Evolutionary conservation across 2,329 filamentous ascomycete species (phyloP).

Genomic region (Diplodia scrobiculata): DNA sequence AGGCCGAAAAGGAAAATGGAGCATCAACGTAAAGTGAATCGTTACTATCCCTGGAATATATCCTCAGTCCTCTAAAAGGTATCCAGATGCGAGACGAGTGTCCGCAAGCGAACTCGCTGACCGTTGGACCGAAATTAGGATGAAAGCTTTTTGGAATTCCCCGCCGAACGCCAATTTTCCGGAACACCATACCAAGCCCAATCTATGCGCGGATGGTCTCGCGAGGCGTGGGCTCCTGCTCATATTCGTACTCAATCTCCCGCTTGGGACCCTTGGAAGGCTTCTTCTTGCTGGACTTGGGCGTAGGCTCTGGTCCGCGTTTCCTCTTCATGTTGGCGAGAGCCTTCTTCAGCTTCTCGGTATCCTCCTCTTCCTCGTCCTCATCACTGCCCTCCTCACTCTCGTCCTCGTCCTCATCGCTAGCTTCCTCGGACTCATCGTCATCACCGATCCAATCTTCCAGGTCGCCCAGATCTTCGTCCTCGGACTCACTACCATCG

Average conservation of each 20-base stretch:
- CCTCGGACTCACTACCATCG: conserved; percentile 72
- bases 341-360: conserved; percentile 60
- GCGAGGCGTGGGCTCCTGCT: conserved; percentile 57
- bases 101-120: not conserved
- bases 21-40: not conserved
- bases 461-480: conserved; percentile 70
- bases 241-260: conserved; percentile 78
- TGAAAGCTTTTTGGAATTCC: conserved; percentile 1
- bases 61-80: not conserved
- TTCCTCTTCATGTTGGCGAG: conserved; percentile 61
- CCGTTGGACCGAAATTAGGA: not conserved
- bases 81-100: not conserved
- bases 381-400: conserved; percentile 58
- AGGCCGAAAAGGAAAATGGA: not conserved
- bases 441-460: conserved; percentile 90
- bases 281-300: conserved; percentile 62
- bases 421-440: conserved; percentile 62
- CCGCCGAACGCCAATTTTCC: conserved; percentile 5
- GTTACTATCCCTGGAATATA: not conserved
- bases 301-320: conserved; percentile 52
- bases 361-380: conserved; percentile 58
- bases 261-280: conserved; percentile 60
- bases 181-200: conserved; percentile 1
- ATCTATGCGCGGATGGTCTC: conserved; percentile 37
- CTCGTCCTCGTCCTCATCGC: conserved; percentile 47